phyloP scores from a whole-genome alignment of 2,329 filamentous ascomycete genomes.

The Trichoderma sp. region DNA sequence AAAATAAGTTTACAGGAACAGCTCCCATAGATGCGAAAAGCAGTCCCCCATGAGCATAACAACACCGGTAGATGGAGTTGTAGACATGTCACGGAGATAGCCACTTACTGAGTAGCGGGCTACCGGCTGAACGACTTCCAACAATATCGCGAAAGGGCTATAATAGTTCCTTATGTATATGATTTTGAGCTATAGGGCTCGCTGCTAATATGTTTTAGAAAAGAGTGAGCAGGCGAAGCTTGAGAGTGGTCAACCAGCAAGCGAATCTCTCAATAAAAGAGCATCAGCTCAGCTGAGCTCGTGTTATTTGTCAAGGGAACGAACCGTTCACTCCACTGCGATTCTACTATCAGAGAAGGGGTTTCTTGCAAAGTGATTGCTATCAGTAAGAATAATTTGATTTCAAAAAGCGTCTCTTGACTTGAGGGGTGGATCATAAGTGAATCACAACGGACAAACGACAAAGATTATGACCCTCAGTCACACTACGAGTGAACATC shows the following conservation, averaged over 20 bases:
- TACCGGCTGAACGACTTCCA: neutral
- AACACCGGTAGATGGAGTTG: neutral
- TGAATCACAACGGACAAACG: slow-evolving; percentile 20
- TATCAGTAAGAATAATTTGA: neutral
- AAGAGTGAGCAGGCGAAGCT: neutral
- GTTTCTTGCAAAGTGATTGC: neutral
- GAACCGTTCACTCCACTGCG: neutral
- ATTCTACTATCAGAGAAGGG: neutral
- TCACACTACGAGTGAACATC: neutral
- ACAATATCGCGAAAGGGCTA: neutral
- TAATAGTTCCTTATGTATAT: no score
- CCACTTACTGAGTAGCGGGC: neutral
- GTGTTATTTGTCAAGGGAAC: neutral
- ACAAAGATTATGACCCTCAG: slow-evolving; percentile 9
- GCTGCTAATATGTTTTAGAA: neutral
- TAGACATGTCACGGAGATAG: neutral
- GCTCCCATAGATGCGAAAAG: neutral
- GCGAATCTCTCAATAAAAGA: neutral
- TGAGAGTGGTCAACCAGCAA: neutral
- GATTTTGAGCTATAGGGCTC: no score
- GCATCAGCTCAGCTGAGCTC: neutral
- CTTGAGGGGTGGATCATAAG: neutral
- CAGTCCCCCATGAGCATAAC: neutral
- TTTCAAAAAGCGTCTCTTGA: neutral
- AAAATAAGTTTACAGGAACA: neutral